Conservation (phyloP, 1,139 yeast genomes). For the Candida dubliniensis region DNA sequence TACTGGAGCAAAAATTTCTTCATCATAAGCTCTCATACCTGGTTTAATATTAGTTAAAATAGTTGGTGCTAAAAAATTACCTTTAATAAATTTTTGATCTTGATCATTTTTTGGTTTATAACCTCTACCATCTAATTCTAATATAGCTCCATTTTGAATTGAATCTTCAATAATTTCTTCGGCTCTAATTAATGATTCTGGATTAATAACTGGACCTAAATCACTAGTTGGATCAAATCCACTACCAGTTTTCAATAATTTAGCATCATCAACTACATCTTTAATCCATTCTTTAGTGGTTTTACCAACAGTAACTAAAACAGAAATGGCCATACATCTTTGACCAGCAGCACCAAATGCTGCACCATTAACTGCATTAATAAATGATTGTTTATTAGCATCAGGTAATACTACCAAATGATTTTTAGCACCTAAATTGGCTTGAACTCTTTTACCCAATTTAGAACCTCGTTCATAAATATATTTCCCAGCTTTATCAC, state of each 20-base stretch:
- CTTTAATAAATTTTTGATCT: slow-evolving; percentile 46
- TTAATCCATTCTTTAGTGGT: slow-evolving; percentile 60
- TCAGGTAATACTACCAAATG: slow-evolving; percentile 75
- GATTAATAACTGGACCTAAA: slow-evolving; percentile 72
- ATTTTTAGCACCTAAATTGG: slow-evolving; percentile 77
- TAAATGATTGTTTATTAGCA: slow-evolving; percentile 64
- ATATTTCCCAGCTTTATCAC: slow-evolving; percentile 74
- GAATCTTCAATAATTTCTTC: slow-evolving; percentile 57
- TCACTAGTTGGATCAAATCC: slow-evolving; percentile 65
- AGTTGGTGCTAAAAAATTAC: slow-evolving; percentile 77
- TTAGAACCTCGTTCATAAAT: slow-evolving; percentile 67
- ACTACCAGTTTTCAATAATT: slow-evolving; percentile 58
- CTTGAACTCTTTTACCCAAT: slow-evolving; percentile 75
- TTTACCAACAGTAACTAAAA: slow-evolving; percentile 72
- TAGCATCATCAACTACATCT: slow-evolving; percentile 61
- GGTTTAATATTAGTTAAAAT: slow-evolving; percentile 63
- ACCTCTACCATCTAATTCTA: slow-evolving; percentile 66
- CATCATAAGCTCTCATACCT: slow-evolving; percentile 71
- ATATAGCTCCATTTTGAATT: slow-evolving; percentile 55
- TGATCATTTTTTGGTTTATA: slow-evolving; percentile 41
- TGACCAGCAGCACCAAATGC: slow-evolving; percentile 88
- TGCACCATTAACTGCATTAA: slow-evolving; percentile 72
- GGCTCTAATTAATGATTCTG: slow-evolving; percentile 55
- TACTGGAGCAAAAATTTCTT: slow-evolving; percentile 79
- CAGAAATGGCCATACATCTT: slow-evolving; percentile 82